Evolutionary conservation across 1,139 yeast genomes (phyloP).

Genomic region (Nakaseomyces nivariensis): DNA sequence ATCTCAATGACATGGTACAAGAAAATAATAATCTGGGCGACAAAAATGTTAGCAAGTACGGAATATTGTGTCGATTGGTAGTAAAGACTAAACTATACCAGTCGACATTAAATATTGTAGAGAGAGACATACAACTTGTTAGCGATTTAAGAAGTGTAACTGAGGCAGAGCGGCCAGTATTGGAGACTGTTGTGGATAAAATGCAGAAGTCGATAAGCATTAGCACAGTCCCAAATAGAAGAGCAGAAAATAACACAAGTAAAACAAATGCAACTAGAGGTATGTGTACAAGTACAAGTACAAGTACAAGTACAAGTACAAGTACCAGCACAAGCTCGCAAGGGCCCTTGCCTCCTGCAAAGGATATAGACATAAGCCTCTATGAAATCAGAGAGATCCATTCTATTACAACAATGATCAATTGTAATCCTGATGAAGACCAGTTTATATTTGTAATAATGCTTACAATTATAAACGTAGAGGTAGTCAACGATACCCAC

Average conservation of each 20-base stretch:
- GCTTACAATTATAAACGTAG: not conserved
- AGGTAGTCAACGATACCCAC: not conserved
- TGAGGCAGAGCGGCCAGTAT: not conserved
- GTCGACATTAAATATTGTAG: not conserved
- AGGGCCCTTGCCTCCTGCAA: too few species aligned
- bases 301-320: too few species aligned
- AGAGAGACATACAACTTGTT: conserved; percentile 1
- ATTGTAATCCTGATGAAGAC: not conserved
- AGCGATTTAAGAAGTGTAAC: not conserved
- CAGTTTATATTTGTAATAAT: not conserved
- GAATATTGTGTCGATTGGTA: conserved; percentile 21
- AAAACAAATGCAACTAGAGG: too few species aligned
- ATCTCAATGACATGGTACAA: conserved; percentile 9
- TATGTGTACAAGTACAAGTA: too few species aligned
- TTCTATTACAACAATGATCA: not conserved
- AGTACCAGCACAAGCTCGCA: too few species aligned
- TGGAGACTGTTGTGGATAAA: not conserved
- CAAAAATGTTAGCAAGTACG: conserved; percentile 16
- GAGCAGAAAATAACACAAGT: not conserved
- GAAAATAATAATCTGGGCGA: conserved; percentile 7
- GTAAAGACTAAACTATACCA: conserved; percentile 12
- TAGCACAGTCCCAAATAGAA: not conserved
- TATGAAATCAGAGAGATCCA: not conserved
- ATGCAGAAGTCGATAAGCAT: not conserved
- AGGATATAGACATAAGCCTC: not conserved